phyloP scores from a whole-genome alignment of 768 basidiomycete genomes.

The Flagelloscypha sp. region DNA sequence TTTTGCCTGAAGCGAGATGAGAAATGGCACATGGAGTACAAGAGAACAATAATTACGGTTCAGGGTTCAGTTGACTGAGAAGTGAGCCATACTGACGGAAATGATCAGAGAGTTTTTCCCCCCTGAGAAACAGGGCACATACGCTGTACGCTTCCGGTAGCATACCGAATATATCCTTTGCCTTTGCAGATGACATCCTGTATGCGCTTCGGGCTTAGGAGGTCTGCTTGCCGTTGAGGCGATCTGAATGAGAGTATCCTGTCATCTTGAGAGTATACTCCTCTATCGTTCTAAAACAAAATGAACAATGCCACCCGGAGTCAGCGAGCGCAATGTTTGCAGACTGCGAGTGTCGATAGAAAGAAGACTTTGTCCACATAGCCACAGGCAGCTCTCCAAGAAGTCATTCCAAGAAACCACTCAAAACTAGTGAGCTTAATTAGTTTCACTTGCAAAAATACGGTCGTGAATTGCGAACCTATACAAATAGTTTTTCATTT shows the following conservation, averaged over 20 bases:
- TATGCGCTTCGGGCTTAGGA: conserved; percentile 43
- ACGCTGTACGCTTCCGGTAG: conserved; percentile 54
- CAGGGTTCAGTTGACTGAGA: conserved; percentile 42
- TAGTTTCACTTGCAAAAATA: neutral
- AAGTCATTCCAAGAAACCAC: conserved; percentile 46
- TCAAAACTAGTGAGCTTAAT: conserved; percentile 35
- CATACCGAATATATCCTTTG: conserved; percentile 58
- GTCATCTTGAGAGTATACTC: conserved; percentile 55
- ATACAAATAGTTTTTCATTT: conserved; percentile 54
- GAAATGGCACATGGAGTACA: neutral
- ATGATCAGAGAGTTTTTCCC: neutral
- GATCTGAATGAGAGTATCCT: conserved; percentile 56
- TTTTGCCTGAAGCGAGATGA: conserved; percentile 19
- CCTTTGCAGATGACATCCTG: conserved; percentile 52
- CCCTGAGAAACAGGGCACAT: conserved; percentile 14
- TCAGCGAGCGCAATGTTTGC: conserved; percentile 44
- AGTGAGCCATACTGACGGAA: conserved; percentile 41
- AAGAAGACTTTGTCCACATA: conserved; percentile 31
- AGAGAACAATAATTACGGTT: conserved; percentile 31
- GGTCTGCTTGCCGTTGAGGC: conserved; percentile 40
- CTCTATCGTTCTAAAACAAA: conserved; percentile 51
- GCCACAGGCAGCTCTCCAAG: conserved; percentile 52
- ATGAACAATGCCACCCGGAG: conserved; percentile 64
- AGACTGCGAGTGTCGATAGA: conserved; percentile 43
- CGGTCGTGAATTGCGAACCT: conserved; percentile 25